A percentile compares a stretch with the other conserved stretches of the same genome.
Evolutionary conservation across 768 basidiomycete genomes (phyloP).

Genomic region (Leccinum longicurvipes): DNA sequence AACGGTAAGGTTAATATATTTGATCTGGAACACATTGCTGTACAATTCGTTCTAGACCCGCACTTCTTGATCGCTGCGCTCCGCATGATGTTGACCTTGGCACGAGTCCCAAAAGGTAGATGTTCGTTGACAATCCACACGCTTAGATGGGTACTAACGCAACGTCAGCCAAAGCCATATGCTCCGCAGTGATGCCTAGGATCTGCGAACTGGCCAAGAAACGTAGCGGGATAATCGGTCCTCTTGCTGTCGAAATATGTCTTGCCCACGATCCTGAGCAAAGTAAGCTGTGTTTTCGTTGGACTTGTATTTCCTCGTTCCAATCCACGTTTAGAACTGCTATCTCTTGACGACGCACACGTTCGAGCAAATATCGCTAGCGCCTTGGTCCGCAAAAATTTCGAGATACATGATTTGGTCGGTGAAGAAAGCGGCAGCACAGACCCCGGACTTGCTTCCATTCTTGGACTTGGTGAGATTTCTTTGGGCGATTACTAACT

Average conservation of each 20-base stretch:
- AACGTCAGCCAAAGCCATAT: neutral
- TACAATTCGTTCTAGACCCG: conserved; percentile 2
- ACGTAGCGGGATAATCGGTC: conserved; percentile 9
- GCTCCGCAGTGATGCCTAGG: conserved; percentile 6
- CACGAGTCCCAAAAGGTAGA: conserved; percentile 13
- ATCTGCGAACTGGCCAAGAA: conserved; percentile 14
- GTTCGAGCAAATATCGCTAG: conserved; percentile 18
- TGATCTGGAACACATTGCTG: neutral
- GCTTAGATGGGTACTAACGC: neutral
- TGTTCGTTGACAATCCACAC: too few relatives aligned
- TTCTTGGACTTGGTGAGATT: conserved; percentile 20
- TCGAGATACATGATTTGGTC: neutral
- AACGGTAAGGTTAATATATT: conserved; percentile 3
- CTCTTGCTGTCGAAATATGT: conserved; percentile 17
- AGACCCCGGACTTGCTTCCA: neutral
- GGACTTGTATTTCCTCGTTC: neutral
- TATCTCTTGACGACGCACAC: conserved; percentile 4
- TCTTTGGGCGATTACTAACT: neutral
- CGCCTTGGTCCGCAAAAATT: conserved; percentile 8
- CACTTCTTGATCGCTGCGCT: conserved; percentile 14
- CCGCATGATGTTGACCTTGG: conserved; percentile 14
- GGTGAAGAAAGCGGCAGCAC: neutral
- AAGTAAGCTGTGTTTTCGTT: neutral
- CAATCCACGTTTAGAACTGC: conserved; percentile 1
- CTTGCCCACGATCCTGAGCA: conserved; percentile 9